Evolutionary conservation across 1,139 yeast genomes (phyloP).

Genomic region (Tardiomyces depauwii): DNA sequence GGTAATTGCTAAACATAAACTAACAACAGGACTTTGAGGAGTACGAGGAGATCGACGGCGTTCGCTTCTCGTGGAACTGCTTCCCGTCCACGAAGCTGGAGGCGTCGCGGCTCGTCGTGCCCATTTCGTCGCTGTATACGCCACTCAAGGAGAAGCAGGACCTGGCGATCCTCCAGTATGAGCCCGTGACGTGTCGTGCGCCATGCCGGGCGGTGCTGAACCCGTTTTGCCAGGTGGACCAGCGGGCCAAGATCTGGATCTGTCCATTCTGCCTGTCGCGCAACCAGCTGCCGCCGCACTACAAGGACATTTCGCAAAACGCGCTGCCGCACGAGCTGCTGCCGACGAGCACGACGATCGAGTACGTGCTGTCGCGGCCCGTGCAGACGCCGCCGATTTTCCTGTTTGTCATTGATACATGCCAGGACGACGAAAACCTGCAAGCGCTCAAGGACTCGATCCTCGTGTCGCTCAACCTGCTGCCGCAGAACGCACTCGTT

Average conservation of each 20-base stretch:
- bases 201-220: conserved; percentile 81
- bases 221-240: conserved; percentile 75
- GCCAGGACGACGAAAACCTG: conserved; percentile 90
- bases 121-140: conserved; percentile 88
- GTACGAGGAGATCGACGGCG: conserved; percentile 80
- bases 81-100: conserved; percentile 85
- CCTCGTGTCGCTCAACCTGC: conserved; percentile 61
- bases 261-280: conserved; percentile 80
- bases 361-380: conserved; percentile 81
- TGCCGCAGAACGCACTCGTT: conserved; percentile 89
- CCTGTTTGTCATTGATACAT: conserved; percentile 79
- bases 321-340: conserved; percentile 82
- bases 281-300: conserved; percentile 83
- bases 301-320: conserved; percentile 72
- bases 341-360: conserved; percentile 73
- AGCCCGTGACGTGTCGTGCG: conserved; percentile 78
- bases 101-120: conserved; percentile 86
- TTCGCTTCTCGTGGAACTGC: conserved; percentile 83
- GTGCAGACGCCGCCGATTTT: conserved; percentile 90
- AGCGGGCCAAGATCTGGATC: conserved; percentile 73
- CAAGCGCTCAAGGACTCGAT: conserved; percentile 82
- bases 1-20: too few species aligned
- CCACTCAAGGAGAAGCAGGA: conserved; percentile 78
- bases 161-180: conserved; percentile 73
- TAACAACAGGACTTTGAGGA: conserved; percentile 46